phyloP scores from a whole-genome alignment of 768 basidiomycete genomes.

The Udeniomyces megalosporus region DNA sequence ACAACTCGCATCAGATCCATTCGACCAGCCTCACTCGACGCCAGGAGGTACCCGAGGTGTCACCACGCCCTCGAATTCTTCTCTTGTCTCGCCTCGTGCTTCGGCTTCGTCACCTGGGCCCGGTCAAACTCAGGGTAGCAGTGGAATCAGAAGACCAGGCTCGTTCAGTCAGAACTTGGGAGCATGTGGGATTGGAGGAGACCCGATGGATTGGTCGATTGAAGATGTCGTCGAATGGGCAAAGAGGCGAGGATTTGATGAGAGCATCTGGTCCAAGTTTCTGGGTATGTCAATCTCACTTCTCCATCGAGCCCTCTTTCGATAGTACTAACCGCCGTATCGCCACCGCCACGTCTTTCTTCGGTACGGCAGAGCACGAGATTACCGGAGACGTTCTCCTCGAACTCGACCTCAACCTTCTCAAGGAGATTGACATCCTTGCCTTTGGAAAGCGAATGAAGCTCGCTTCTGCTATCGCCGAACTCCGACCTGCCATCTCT shows the following conservation, averaged over 20 bases:
- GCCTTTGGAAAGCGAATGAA: constrained; percentile 90
- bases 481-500: constrained; percentile 43
- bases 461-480: constrained; percentile 79
- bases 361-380: constrained; percentile 63
- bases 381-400: constrained; percentile 94
- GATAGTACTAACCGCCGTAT: neutral
- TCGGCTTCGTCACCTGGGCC: too few species aligned
- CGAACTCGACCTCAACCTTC: constrained; percentile 75
- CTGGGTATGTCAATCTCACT: constrained; percentile 43
- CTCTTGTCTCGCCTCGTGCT: too few species aligned
- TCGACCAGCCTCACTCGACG: too few species aligned
- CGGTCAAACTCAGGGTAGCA: neutral
- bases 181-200: constrained; percentile 1
- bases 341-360: too few species aligned
- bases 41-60: too few species aligned
- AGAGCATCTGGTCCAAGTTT: constrained; percentile 68
- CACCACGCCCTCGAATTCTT: too few species aligned
- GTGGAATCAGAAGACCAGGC: neutral
- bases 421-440: constrained; percentile 85
- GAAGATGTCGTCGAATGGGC: constrained; percentile 85
- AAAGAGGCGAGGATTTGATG: constrained; percentile 65
- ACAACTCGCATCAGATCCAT: too few species aligned
- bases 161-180: neutral
- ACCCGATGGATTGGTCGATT: constrained; percentile 51
- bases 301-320: neutral